Conservation (phyloP, 1,284 basidiomycete genomes). For the Psilocybe mexicana region DNA sequence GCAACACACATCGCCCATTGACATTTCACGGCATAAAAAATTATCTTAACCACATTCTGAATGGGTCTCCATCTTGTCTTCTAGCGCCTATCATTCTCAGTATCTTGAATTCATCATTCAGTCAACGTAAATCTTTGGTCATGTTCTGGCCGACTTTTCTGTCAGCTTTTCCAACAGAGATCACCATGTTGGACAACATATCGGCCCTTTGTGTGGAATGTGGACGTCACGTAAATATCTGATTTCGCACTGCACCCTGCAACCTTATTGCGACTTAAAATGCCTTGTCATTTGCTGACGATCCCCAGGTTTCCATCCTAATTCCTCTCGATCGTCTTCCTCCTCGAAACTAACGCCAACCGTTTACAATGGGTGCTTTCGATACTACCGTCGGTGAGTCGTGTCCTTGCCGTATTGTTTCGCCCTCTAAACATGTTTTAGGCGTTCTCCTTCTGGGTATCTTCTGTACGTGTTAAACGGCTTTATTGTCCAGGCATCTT, state of each 20-base stretch:
- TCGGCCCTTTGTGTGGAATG: neutral
- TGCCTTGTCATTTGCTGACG: neutral
- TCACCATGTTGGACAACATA: neutral
- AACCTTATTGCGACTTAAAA: neutral
- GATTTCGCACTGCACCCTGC: neutral
- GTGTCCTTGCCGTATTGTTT: neutral
- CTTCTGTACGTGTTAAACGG: slow-evolving; percentile 31
- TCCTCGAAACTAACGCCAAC: neutral
- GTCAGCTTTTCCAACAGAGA: neutral
- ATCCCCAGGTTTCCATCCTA: neutral
- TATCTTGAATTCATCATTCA: neutral
- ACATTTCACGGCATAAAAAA: neutral
- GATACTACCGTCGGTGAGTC: slow-evolving; percentile 32
- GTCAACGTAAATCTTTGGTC: neutral
- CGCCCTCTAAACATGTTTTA: slow-evolving; percentile 12
- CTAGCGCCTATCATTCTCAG: slow-evolving; percentile 1
- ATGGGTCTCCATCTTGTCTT: neutral
- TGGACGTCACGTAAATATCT: neutral
- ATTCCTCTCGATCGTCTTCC: neutral
- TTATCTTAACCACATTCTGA: neutral
- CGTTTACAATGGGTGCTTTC: slow-evolving; percentile 30
- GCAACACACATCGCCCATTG: neutral
- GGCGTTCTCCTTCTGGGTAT: slow-evolving; percentile 40
- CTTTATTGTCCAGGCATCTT: slow-evolving; percentile 5
- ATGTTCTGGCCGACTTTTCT: neutral